These are phyloP conservation scores for Cucurbita moschata DNA, from an alignment of 306 rosid species.

Conservation along the genomic window DNA sequence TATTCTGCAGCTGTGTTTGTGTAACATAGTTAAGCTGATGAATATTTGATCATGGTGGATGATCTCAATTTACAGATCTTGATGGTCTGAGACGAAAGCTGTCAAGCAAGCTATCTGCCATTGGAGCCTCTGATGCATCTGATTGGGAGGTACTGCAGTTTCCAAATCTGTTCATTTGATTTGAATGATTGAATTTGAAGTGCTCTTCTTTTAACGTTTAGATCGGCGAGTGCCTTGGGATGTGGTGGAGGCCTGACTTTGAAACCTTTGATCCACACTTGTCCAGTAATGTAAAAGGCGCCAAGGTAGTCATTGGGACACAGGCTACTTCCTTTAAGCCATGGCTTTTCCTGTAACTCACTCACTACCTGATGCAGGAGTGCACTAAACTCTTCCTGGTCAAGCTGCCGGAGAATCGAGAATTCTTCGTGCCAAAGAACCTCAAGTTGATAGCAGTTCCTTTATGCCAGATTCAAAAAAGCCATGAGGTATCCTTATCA, in stretches of 20 bases:
- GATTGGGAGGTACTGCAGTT: conserved; percentile 67
- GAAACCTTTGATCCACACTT: conserved; percentile 52
- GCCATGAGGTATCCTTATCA: conserved; percentile 36
- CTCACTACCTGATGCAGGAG: conserved; percentile 32
- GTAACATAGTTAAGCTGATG: neutral
- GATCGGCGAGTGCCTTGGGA: conserved; percentile 83
- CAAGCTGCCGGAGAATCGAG: conserved; percentile 53
- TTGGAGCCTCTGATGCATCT: conserved; percentile 34
- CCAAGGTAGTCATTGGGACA: conserved; percentile 40
- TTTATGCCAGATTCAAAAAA: conserved; percentile 62
- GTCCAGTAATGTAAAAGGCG: conserved; percentile 35
- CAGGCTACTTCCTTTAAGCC: neutral
- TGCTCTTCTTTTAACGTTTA: conserved; percentile 10
- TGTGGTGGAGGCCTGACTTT: conserved; percentile 79
- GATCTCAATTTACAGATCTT: conserved; percentile 30
- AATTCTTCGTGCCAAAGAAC: conserved; percentile 63
- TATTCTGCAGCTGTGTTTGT: neutral
- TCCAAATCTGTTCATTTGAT: neutral
- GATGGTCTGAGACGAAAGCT: conserved; percentile 75
- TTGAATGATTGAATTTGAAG: neutral
- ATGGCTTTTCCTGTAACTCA: neutral
- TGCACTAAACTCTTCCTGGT: conserved; percentile 70
- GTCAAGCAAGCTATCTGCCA: conserved; percentile 44
- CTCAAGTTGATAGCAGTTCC: conserved; percentile 76
- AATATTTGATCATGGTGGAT: neutral